These are phyloP conservation scores for Neurospora sp. DNA, from an alignment of 495 filamentous ascomycete species.

Conservation along the genomic window DNA sequence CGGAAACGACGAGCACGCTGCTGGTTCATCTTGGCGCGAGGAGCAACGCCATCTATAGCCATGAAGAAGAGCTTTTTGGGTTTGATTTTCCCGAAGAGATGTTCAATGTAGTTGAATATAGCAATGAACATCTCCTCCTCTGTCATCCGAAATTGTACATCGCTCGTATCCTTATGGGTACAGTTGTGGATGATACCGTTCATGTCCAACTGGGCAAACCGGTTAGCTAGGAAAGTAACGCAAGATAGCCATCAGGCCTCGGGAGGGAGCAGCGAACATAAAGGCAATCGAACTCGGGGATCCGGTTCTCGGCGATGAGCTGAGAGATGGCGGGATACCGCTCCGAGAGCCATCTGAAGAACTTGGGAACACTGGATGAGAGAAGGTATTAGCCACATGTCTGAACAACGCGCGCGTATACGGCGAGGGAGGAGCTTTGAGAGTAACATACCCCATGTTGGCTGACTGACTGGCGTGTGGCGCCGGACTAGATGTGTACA, in stretches of 20 bases:
- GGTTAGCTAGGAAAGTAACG: conserved; percentile 10
- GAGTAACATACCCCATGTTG: conserved; percentile 20
- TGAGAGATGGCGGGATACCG: conserved; percentile 98
- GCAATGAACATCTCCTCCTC: conserved; percentile 99
- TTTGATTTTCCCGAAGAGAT: conserved; percentile 97
- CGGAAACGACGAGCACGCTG: conserved; percentile 93
- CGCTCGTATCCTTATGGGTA: conserved; percentile 90
- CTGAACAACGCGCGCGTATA: neutral
- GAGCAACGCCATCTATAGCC: conserved; percentile 97
- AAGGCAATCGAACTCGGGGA: conserved; percentile 97
- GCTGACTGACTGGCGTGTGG: neutral
- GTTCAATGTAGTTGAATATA: conserved; percentile 99
- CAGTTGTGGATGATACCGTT: conserved; percentile 99
- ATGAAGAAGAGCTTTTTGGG: conserved; percentile 98
- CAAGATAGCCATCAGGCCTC: neutral
- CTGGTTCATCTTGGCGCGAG: conserved; percentile 99
- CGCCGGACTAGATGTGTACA: neutral
- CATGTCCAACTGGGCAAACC: conserved; percentile 67
- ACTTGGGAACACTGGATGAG: conserved; percentile 88
- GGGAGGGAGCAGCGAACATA: conserved; percentile 47
- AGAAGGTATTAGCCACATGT: neutral
- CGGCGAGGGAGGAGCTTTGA: neutral
- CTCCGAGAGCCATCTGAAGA: conserved; percentile 89
- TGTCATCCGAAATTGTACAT: conserved; percentile 81
- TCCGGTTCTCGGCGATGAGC: conserved; percentile 97